Base-by-base conservation (phyloP, 768 basidiomycete species). In the Mycena kentingensis region DNA sequence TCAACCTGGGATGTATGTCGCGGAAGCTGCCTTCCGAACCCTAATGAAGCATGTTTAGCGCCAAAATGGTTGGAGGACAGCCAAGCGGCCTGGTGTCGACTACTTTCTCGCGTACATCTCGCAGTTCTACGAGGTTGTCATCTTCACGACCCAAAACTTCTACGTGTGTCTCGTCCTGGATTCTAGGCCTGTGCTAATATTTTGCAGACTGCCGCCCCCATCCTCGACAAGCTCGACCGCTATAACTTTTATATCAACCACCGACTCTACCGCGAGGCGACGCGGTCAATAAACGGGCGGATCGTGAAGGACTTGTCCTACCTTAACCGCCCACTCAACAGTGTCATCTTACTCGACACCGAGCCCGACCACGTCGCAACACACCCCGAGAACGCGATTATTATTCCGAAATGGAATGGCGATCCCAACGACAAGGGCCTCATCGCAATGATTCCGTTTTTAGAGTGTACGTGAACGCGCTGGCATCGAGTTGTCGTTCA, bases 41-140 rank as follows among this genome's bases (percentile, higher is more conserved):
- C 46, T 29, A 46, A 28, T 49, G 27, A 47, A 25, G 37, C 15
- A 18, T 52, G 28, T 27, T 48, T 12, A 97, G 93, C 84, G 95
- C 49, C 83, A 91, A 72, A 79, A 91, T 63, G 97, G 97, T 46
- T 99, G 97, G 96, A 79, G 93, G 59, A 98, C 96, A 3, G 96
- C 95, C 5, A 99, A 98, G 73, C 85, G 97, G 28, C 96, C 97
- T 1, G 97, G 97, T 4, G 90, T 94, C 15, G 97, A 99, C 66
- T 98, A 99, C 73, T 99, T 99, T 81, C 78, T 99, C 28, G 95
- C 84, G 24, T 99, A 99, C 68, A 82, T 99, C 42, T 92, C 93
- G 0, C 96, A 98, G 65, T 99, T 98, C 75, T 99, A 93, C 67
- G 97, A 99, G 75, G 83, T 98, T 51, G 96, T 98, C 28, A 77